phyloP scores from a whole-genome alignment of 768 basidiomycete species.

The Paxillus ammoniavirescens region DNA sequence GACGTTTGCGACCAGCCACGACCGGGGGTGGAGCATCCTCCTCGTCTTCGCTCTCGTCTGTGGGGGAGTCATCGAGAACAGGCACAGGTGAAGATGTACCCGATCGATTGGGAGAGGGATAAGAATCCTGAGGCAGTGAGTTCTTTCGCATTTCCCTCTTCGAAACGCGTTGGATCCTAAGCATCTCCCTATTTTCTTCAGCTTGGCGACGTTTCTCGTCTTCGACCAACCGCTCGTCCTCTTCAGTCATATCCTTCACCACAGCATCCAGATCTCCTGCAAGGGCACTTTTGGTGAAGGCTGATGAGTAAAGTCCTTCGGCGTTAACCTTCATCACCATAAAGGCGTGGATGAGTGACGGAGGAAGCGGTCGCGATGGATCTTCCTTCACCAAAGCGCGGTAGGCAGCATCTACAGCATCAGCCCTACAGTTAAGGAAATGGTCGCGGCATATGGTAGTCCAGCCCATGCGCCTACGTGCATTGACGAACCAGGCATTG shows the following conservation, averaged over 20 bases:
- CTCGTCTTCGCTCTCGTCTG: neutral
- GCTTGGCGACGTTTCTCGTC: slow-evolving; percentile 16
- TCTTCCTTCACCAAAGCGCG: slow-evolving; percentile 17
- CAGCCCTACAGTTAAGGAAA: slow-evolving; percentile 23
- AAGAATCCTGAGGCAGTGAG: neutral
- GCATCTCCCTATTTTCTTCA: neutral
- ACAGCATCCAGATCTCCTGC: slow-evolving; percentile 27
- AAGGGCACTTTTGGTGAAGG: slow-evolving; percentile 26
- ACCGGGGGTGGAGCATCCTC: slow-evolving; percentile 8
- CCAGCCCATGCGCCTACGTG: slow-evolving; percentile 55
- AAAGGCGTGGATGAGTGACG: slow-evolving; percentile 22
- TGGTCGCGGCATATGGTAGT: slow-evolving; percentile 34
- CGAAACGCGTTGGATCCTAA: neutral
- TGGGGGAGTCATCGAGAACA: slow-evolving; percentile 1
- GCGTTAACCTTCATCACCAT: slow-evolving; percentile 26
- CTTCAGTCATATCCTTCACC: slow-evolving; percentile 29
- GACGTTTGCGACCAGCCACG: slow-evolving; percentile 17
- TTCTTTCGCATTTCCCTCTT: neutral
- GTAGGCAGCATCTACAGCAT: slow-evolving; percentile 27
- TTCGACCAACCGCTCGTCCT: neutral
- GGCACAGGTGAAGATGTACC: slow-evolving; percentile 7
- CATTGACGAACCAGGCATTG: slow-evolving; percentile 20
- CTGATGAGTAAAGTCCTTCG: slow-evolving; percentile 28
- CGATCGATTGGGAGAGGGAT: slow-evolving; percentile 19
- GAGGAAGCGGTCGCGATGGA: slow-evolving; percentile 8